Evolutionary conservation across 2,329 filamentous ascomycete genomes (phyloP), one percentile per base, ranked within the genome.

Genomic region (Ceratocystis huliohia): DNA sequence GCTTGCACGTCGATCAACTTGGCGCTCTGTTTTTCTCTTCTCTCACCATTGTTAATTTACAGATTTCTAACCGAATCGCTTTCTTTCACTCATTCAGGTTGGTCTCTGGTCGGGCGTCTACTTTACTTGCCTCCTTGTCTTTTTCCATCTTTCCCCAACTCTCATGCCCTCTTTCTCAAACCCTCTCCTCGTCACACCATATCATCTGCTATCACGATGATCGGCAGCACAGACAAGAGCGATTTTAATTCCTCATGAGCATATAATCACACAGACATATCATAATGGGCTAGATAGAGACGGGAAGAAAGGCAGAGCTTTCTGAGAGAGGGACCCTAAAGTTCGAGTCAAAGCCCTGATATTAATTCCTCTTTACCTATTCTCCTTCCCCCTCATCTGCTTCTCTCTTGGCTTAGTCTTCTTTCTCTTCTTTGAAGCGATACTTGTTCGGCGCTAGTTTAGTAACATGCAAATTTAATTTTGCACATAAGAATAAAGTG

Each of bases 1-100:
- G 56, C 25, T 37, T 59, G 15, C n/a, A 30, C n/a, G 56, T 37
- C 56, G 56, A 59, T 59, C 56, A 59, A 59, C 56, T 59, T 37
- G 56, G 56, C 56, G 46, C 46, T 48, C 17, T 48, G 20, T 8
- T 20, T 48, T 20, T 30, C 3, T 30, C 22, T 6, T 56, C 20
- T 25, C 50, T 25, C 25, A 56, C 6, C 8, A 15, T 56, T 56
- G 20, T 56, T 30, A 15, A 56, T 56, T 25, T 56, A 8, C n/a
- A n/a, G 4, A 8, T 50, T 22, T 20, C n/a, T 8, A 50, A 8
- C 22, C 3, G 8, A 7, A 10, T 30, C 28, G 30, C 30, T 50
- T 10, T 50, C 48, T 50, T 50, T 13, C 22, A 50, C 48, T n/a
- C 10, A 20, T n/a, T 50, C 6, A 7, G n/a, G 22, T n/a, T 20